Conservation (phyloP, 768 basidiomycete genomes). For the Rickenella mellea region DNA sequence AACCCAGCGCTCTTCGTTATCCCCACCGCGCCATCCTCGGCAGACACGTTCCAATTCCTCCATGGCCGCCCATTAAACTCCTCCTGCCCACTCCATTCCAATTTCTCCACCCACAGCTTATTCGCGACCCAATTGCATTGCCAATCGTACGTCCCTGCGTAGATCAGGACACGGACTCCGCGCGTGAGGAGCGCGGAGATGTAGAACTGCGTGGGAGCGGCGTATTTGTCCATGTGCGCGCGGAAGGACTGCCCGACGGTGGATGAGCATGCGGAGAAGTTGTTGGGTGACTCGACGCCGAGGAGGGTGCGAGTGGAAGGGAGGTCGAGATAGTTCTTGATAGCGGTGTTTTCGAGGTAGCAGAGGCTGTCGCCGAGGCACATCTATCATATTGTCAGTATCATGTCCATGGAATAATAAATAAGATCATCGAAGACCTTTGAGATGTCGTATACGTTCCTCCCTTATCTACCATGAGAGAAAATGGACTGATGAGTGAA, state of each 20-base stretch:
- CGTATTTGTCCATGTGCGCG: conserved; percentile 46
- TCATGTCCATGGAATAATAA: not conserved
- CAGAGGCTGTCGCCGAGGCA: conserved; percentile 18
- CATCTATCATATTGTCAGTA: not conserved
- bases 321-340: conserved; percentile 36
- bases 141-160: conserved; percentile 71
- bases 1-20: conserved; percentile 44
- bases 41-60: conserved; percentile 49
- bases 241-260: conserved; percentile 43
- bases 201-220: conserved; percentile 49
- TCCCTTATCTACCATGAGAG: conserved; percentile 3
- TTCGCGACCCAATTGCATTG: conserved; percentile 77
- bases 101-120: conserved; percentile 60
- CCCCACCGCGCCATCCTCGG: conserved; percentile 40
- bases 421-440: conserved; percentile 30
- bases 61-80: conserved; percentile 38
- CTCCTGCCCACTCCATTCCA: conserved; percentile 62
- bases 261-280: conserved; percentile 50
- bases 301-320: conserved; percentile 33
- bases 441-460: conserved; percentile 52
- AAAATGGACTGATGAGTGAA: not conserved
- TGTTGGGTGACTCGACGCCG: conserved; percentile 36
- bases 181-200: conserved; percentile 65
- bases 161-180: conserved; percentile 62
- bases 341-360: conserved; percentile 28